Base-by-base conservation (phyloP, 2,329 filamentous ascomycete genomes). In the Trichoderma gracile region DNA sequence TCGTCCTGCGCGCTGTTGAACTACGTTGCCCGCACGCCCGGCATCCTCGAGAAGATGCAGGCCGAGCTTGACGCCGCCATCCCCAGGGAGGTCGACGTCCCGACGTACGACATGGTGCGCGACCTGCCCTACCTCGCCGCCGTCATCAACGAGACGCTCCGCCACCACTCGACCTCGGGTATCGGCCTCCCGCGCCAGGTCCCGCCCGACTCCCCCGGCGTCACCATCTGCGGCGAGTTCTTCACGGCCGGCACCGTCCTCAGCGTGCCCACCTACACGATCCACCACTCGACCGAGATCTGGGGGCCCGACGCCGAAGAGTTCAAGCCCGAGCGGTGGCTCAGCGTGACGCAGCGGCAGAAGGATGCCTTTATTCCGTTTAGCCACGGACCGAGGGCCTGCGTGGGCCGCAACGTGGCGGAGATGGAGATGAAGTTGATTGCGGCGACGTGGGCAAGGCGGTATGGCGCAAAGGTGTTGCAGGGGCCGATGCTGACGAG, bases 401-500 rank as follows among this genome's bases (percentile, higher is more conserved):
- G 89, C 65, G 90, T 95, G 0, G 92, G 92, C 0, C 78, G 91
- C 40, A 95, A 96, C 67, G 89, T 96, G 5, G 92, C 92, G 0
- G 91, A 95, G 81, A 94, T 96, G 91, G 91, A 96, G 76, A 81
- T 96, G 79, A 89, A 89, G 72, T 81, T 93, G 49, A 94, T 95
- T 66, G 86, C 88, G 3, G 85, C 84, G 0, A 92, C 91, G 47
- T 90, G 83, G 85, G 81, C 78, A 19, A 77, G 78, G 61, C 74
- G 83, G 70, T 86, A 85, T 61, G 72, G 77, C 5, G 82, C 85
- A 0, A 73, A 75, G 17, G 66, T 84, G 46, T 68, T 77, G 30
- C 88, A 90, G 71, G 83, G 86, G 0, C 78, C 79, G 14, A 85
- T 95, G 86, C 82, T 92, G 74, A 94, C 90, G 0, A 80, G 88